phyloP scores from a whole-genome alignment of 2,329 filamentous ascomycete species.

The Hypoxylon sp. region DNA sequence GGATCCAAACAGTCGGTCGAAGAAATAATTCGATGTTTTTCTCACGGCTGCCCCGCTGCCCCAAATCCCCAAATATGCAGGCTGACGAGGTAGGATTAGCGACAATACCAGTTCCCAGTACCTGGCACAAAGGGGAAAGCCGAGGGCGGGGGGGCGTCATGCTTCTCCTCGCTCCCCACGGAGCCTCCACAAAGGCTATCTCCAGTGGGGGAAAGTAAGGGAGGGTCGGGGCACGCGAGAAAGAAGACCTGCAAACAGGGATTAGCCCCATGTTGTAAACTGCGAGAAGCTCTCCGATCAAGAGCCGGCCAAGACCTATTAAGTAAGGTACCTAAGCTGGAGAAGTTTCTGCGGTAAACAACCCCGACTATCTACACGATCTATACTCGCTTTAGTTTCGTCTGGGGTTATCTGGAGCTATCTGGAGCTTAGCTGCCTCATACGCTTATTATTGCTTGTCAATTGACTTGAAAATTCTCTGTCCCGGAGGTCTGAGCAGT shows the following conservation, averaged over 20 bases:
- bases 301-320: slow-evolving; percentile 20
- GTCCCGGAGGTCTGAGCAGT: neutral
- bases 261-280: slow-evolving; percentile 13
- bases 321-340: neutral
- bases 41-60: slow-evolving; percentile 20
- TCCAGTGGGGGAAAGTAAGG: slow-evolving; percentile 10
- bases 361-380: neutral
- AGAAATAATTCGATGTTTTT: slow-evolving; percentile 11
- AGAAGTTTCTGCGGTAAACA: neutral
- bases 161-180: slow-evolving; percentile 23
- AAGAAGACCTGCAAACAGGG: slow-evolving; percentile 16
- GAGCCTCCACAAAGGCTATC: slow-evolving; percentile 25
- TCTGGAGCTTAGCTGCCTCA: neutral
- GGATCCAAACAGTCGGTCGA: neutral
- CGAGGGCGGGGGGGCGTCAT: slow-evolving; percentile 10
- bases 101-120: slow-evolving; percentile 18
- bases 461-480: neutral
- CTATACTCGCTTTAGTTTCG: slow-evolving; percentile 7
- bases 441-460: neutral
- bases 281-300: slow-evolving; percentile 28
- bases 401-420: neutral
- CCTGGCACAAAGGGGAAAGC: slow-evolving; percentile 22
- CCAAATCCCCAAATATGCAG: slow-evolving; percentile 35
- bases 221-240: slow-evolving; percentile 5
- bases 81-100: slow-evolving; percentile 25